Conservation (phyloP, 352 stramenopile species). For the Globisporangium orthogonon region DNA sequence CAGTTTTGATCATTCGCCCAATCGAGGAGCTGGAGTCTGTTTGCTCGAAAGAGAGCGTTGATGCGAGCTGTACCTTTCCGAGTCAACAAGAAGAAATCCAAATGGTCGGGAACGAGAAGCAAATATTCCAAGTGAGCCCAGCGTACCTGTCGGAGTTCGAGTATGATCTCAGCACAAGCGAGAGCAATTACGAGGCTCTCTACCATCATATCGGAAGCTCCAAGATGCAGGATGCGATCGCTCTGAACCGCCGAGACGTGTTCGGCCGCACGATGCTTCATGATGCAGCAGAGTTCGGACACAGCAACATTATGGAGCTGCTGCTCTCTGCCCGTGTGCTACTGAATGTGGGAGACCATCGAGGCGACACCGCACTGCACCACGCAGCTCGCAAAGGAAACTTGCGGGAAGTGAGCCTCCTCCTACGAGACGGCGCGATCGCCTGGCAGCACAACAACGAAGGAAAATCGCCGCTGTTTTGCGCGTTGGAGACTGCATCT, state of each 20-base stretch:
- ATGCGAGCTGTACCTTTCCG: background rate
- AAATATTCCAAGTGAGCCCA: slow-evolving; percentile 14
- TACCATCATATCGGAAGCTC: slow-evolving; percentile 37
- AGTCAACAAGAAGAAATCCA: background rate
- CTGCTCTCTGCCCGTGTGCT: slow-evolving; percentile 41
- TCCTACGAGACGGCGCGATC: slow-evolving; percentile 35
- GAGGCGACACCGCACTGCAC: slow-evolving; percentile 50
- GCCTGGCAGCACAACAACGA: slow-evolving; percentile 39
- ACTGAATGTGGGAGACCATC: slow-evolving; percentile 28
- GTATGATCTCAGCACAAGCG: slow-evolving; percentile 37
- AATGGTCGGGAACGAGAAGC: background rate
- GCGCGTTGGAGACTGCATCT: slow-evolving; percentile 40
- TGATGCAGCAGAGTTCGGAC: slow-evolving; percentile 49
- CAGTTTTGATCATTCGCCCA: slow-evolving; percentile 48
- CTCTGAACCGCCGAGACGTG: slow-evolving; percentile 43
- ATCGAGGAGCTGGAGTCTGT: slow-evolving; percentile 16
- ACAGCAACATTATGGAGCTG: slow-evolving; percentile 41
- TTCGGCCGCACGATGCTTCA: slow-evolving; percentile 54
- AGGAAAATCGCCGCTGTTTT: slow-evolving; percentile 45
- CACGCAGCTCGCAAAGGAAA: slow-evolving; percentile 36
- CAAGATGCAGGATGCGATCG: slow-evolving; percentile 31
- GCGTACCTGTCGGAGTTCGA: slow-evolving; percentile 55
- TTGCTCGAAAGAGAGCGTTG: background rate
- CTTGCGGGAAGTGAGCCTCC: slow-evolving; percentile 45
- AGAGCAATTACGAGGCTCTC: slow-evolving; percentile 57